phyloP scores from a whole-genome alignment of 1,284 basidiomycete species.

The Volvariella surrecta region DNA sequence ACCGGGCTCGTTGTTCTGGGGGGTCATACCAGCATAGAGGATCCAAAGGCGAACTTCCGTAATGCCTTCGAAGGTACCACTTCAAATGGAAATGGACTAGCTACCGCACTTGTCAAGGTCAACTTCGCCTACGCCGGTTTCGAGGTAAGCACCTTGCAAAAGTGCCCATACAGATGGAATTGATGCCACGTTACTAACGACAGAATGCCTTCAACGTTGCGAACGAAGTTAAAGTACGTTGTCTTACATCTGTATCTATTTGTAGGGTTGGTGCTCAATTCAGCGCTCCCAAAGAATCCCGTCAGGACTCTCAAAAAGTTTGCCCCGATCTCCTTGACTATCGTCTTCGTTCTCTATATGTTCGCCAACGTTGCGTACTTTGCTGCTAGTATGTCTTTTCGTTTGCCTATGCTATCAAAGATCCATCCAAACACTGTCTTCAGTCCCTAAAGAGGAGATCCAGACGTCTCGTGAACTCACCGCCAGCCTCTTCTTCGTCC shows the following conservation, averaged over 20 bases:
- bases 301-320: constrained; percentile 34
- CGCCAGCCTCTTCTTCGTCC: constrained; percentile 41
- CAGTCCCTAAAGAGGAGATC: constrained; percentile 36
- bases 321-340: constrained; percentile 31
- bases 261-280: neutral
- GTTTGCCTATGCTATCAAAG: neutral
- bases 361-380: constrained; percentile 40
- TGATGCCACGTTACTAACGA: constrained; percentile 1
- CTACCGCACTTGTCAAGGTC: constrained; percentile 36
- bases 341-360: constrained; percentile 36
- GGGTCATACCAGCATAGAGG: constrained; percentile 33
- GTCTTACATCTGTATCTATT: neutral
- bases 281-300: constrained; percentile 19
- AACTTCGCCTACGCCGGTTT: constrained; percentile 39
- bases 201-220: constrained; percentile 36
- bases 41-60: constrained; percentile 41
- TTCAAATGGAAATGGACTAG: constrained; percentile 32
- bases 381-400: constrained; percentile 17
- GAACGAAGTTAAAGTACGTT: constrained; percentile 28
- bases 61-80: constrained; percentile 38
- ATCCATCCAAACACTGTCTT: too few species aligned
- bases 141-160: constrained; percentile 15
- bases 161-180: neutral
- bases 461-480: constrained; percentile 32
- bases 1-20: constrained; percentile 40